phyloP scores from a whole-genome alignment of 139 green algal genomes.

The Closterium sp. region DNA sequence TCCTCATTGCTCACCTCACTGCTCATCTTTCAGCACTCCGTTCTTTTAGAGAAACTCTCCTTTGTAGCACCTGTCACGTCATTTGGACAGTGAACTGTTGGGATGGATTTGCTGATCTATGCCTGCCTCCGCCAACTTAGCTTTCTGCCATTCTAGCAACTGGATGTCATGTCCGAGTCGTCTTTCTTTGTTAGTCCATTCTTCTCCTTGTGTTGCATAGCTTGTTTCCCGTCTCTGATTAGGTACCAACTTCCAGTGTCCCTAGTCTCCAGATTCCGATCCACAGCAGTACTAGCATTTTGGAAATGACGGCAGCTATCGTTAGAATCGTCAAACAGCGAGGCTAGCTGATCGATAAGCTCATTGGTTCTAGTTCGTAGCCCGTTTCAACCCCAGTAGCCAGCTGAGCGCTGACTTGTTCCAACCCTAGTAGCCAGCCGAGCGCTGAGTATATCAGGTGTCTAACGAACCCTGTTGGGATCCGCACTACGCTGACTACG shows the following conservation, averaged over 20 bases:
- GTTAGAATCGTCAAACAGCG: neutral
- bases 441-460: neutral
- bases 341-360: too few relatives aligned
- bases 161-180: neutral
- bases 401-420: neutral
- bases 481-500: neutral
- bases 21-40: neutral
- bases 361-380: neutral
- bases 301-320: neutral
- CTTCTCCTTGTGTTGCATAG: neutral
- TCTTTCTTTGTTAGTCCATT: neutral
- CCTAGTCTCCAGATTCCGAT: neutral
- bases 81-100: neutral
- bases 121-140: neutral
- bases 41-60: neutral
- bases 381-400: neutral
- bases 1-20: too few relatives aligned
- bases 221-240: too few relatives aligned
- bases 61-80: neutral
- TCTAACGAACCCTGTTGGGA: neutral
- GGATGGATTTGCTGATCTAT: neutral
- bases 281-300: too few relatives aligned
- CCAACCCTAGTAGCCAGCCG: neutral
- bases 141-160: neutral
- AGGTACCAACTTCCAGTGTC: too few relatives aligned